A percentile compares a stretch with the other conserved stretches of the same genome.
These are phyloP conservation scores for Tieghemiomyces parasiticus DNA, from an alignment of 192 early-diverging fungal genomes.

Conservation along the genomic window DNA sequence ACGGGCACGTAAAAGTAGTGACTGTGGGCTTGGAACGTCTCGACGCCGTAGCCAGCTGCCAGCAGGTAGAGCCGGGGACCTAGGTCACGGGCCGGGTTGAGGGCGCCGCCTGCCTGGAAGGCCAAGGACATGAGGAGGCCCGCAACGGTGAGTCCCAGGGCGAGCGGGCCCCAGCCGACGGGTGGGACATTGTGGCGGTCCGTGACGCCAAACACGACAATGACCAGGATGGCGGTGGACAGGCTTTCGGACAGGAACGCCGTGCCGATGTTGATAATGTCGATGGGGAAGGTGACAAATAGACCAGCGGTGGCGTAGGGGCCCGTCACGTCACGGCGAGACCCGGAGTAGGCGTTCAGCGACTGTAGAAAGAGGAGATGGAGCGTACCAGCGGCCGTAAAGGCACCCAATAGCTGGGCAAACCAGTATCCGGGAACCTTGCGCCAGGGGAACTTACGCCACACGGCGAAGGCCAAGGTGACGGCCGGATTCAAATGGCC, in stretches of 20 bases:
- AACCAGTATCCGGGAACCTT: slow-evolving; percentile 48
- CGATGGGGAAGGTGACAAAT: slow-evolving; percentile 44
- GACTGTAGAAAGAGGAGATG: slow-evolving; percentile 42
- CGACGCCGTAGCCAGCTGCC: slow-evolving; percentile 43
- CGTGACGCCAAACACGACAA: slow-evolving; percentile 41
- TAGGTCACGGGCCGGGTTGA: slow-evolving; percentile 69
- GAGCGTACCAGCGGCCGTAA: slow-evolving; percentile 46
- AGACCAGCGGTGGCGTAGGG: slow-evolving; percentile 36
- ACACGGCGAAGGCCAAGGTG: slow-evolving; percentile 45
- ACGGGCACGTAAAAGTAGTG: slow-evolving; percentile 60
- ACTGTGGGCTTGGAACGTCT: slow-evolving; percentile 40
- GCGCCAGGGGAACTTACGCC: slow-evolving; percentile 51
- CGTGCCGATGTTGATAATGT: slow-evolving; percentile 31
- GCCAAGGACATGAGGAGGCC: slow-evolving; percentile 43
- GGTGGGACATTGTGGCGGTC: slow-evolving; percentile 40
- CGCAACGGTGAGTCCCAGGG: slow-evolving; percentile 40
- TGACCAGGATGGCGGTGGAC: slow-evolving; percentile 46
- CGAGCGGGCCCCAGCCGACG: slow-evolving; percentile 32
- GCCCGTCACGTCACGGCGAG: slow-evolving; percentile 24
- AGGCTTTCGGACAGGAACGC: slow-evolving; percentile 48
- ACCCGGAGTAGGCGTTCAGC: slow-evolving; percentile 36
- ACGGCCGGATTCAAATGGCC: slow-evolving; percentile 69
- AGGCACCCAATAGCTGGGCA: slow-evolving; percentile 56
- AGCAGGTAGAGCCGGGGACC: slow-evolving; percentile 60
- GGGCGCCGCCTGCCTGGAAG: slow-evolving; percentile 44